phyloP scores from a whole-genome alignment of 2,329 filamentous ascomycete genomes.

The Xylaria sp. region DNA sequence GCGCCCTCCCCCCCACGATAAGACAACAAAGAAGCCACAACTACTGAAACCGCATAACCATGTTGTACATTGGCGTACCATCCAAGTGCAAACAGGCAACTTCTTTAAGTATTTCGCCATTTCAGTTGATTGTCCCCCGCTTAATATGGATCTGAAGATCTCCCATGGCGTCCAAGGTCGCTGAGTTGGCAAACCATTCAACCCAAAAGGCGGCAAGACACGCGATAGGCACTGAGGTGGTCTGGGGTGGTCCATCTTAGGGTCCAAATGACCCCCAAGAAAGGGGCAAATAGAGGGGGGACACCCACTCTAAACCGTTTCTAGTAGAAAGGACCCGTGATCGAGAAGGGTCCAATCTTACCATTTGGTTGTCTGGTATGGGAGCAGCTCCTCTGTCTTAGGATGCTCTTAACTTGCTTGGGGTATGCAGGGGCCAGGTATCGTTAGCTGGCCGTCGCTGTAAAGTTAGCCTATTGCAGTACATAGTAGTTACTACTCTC shows the following conservation, averaged over 20 bases:
- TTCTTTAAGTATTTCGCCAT: neutral
- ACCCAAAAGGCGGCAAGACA: slow-evolving; percentile 6
- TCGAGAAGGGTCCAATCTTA: neutral
- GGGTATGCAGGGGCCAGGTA: neutral
- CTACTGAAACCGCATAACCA: neutral
- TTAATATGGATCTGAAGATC: slow-evolving; percentile 10
- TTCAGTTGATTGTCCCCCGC: neutral
- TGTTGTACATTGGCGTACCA: slow-evolving; percentile 1
- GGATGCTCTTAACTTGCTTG: neutral
- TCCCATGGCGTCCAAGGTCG: neutral
- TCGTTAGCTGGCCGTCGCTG: neutral
- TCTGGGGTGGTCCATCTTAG: slow-evolving; percentile 13
- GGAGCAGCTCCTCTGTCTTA: neutral
- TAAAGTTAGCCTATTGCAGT: neutral
- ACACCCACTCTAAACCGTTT: slow-evolving; percentile 9
- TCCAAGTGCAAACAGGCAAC: neutral
- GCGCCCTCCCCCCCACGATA: neutral
- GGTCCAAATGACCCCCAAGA: slow-evolving; percentile 12
- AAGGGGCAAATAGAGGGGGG: slow-evolving; percentile 7
- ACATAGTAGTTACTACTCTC: neutral
- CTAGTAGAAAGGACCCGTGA: slow-evolving; percentile 14
- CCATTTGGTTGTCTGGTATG: neutral
- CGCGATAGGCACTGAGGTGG: neutral
- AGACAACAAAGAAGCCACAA: neutral
- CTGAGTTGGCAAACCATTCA: slow-evolving; percentile 12